Percentiles rank a stretch among this genome's conserved stretches.
Conservation (phyloP, 129 eudicot genomes). For the Chrysanthemum seticuspe region DNA sequence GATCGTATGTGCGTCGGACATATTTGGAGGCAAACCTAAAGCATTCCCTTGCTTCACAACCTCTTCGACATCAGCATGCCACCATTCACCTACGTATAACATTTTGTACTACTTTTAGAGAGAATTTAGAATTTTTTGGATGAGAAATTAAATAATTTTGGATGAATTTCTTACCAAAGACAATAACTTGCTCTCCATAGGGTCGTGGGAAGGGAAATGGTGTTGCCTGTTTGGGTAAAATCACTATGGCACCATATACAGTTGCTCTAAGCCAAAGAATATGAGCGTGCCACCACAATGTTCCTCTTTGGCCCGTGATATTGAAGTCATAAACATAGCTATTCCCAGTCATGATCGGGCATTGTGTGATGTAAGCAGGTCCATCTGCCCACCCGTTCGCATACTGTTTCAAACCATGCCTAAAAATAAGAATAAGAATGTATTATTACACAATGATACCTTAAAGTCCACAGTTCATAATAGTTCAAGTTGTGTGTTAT, state of each 20-base stretch:
- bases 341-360: slow-evolving; percentile 60
- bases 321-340: slow-evolving; percentile 54
- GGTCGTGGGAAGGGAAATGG: slow-evolving; percentile 68
- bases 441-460: no score
- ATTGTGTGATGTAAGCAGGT: slow-evolving; percentile 73
- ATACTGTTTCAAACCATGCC: slow-evolving; percentile 76
- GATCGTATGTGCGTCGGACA: slow-evolving; percentile 73
- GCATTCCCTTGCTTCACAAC: slow-evolving; percentile 53
- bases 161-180: slow-evolving; percentile 39
- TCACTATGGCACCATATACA: slow-evolving; percentile 68
- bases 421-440: background rate
- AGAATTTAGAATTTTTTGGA: no score
- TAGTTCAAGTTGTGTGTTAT: background rate
- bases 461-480: background rate
- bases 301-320: slow-evolving; percentile 69
- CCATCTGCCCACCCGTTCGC: slow-evolving; percentile 81
- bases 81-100: slow-evolving; percentile 60
- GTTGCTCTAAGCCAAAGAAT: slow-evolving; percentile 78
- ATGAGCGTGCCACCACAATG: slow-evolving; percentile 84
- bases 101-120: background rate
- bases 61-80: slow-evolving; percentile 68
- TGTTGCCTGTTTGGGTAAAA: slow-evolving; percentile 45
- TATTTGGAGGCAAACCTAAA: slow-evolving; percentile 65
- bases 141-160: background rate
- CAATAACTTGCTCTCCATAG: slow-evolving; percentile 34